A percentile compares a stretch with the other conserved stretches of the same genome.
phyloP scores from a whole-genome alignment of 495 filamentous ascomycete genomes.

The Talaromyces ruber region DNA sequence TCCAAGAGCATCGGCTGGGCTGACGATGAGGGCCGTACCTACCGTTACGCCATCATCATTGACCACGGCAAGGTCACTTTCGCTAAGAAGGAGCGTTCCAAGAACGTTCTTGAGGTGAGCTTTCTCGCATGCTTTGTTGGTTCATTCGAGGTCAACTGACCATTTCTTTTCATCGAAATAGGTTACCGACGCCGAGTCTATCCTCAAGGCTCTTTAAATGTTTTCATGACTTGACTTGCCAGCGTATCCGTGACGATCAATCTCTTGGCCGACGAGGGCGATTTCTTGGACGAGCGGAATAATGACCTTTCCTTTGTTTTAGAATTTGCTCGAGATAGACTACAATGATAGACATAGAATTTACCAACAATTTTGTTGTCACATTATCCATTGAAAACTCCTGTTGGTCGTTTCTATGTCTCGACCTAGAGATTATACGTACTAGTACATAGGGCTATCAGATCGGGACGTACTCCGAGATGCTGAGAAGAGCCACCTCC shows the following conservation, averaged over 20 bases:
- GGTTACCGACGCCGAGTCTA: slow-evolving; percentile 63
- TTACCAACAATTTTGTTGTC: background rate
- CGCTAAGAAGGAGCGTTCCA: slow-evolving; percentile 67
- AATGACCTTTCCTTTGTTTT: slow-evolving; percentile 1
- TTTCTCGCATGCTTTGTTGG: background rate
- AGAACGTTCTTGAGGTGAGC: slow-evolving; percentile 54
- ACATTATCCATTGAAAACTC: background rate
- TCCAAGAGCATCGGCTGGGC: slow-evolving; percentile 79
- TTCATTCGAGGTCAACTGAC: slow-evolving; percentile 7
- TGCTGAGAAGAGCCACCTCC: too few relatives aligned
- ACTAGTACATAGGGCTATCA: background rate
- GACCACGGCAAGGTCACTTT: slow-evolving; percentile 88
- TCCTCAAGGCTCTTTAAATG: slow-evolving; percentile 56
- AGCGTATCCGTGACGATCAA: background rate
- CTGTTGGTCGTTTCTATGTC: too few relatives aligned
- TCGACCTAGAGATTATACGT: too few relatives aligned
- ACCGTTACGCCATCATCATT: slow-evolving; percentile 76
- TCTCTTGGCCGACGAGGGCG: slow-evolving; percentile 7
- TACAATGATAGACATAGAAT: slow-evolving; percentile 5
- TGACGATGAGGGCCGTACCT: slow-evolving; percentile 61
- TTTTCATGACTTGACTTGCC: slow-evolving; percentile 9
- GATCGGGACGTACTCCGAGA: too few relatives aligned
- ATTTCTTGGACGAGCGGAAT: slow-evolving; percentile 1
- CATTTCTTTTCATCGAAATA: slow-evolving; percentile 18
- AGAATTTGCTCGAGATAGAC: background rate